Conservation (phyloP, 176 grass and related monocot genomes). For the Paspalum vaginatum region DNA sequence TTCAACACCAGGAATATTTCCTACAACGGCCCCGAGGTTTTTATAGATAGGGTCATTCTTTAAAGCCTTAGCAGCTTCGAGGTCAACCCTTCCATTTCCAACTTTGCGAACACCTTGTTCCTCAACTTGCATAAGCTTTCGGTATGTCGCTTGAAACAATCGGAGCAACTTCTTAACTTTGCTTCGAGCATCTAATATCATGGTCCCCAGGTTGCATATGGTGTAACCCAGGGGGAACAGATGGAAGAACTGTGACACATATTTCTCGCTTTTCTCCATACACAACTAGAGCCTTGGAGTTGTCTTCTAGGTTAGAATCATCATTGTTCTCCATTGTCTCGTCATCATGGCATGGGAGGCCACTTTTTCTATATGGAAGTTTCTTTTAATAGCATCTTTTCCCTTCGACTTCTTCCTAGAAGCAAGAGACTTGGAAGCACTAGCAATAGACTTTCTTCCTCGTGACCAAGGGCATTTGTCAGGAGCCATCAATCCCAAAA, state of each 20-base stretch:
- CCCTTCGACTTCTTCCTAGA: constrained; percentile 40
- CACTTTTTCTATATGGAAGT: neutral
- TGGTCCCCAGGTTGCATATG: constrained; percentile 13
- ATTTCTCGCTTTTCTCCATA: constrained; percentile 18
- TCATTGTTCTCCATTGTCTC: constrained; percentile 35
- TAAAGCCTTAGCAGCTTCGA: constrained; percentile 37
- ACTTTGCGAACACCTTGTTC: constrained; percentile 44
- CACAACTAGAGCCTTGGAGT: constrained; percentile 39
- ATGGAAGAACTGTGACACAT: constrained; percentile 49
- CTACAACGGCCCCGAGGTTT: constrained; percentile 47
- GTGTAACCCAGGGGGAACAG: constrained; percentile 40
- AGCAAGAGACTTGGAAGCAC: constrained; percentile 33
- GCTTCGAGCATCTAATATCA: constrained; percentile 44
- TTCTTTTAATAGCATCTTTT: neutral
- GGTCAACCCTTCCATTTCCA: constrained; percentile 49
- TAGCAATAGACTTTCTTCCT: constrained; percentile 34
- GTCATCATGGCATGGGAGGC: neutral
- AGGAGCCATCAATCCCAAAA: constrained; percentile 60
- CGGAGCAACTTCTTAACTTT: constrained; percentile 58
- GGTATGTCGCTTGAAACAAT: constrained; percentile 51
- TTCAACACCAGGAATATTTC: constrained; percentile 66
- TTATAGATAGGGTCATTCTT: constrained; percentile 46
- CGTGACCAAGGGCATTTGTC: constrained; percentile 55
- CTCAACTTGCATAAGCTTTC: constrained; percentile 62
- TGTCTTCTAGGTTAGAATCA: constrained; percentile 21